Evolutionary conservation across 257 asterid species (phyloP), one percentile per base, ranked within the genome.

Genomic region (Forsythia viridissima): DNA sequence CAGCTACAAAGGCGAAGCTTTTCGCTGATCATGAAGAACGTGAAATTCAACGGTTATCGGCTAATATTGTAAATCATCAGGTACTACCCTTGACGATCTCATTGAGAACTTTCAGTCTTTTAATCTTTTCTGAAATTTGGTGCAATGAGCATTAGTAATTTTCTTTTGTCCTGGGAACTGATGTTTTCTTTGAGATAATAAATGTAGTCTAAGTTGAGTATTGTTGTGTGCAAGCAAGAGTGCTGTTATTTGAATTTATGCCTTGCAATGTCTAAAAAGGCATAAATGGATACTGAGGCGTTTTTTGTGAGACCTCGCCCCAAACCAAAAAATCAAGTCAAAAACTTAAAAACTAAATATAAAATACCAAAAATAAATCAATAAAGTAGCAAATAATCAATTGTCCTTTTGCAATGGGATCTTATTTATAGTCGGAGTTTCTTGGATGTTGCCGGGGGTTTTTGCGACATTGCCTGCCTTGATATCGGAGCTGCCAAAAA

Each of bases 11-110:
- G 77, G 88, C 91, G 68, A 88, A 88, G 82, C 91, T 90, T 76
- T 90, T 88, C 81, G 91, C 92, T 36, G 92, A 88, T 79, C 91
- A 90, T 42, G 94, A 90, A 76, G 94, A 90, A 78, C 91, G 94
- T 81, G 94, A 90, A 84, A 90, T 90, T 78, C 94, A 90, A 41
- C 77, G 91, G 72, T 80, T 90, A 68, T 90, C 94, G 36, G 94
- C 94, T 66, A 90, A 87, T 82, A 88, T 90, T 66, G 71, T 90
- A 48, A 90, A 88, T 78, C 94, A 88, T 79, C 92, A 87, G 92
- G 92, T 90, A 76, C 51, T 71, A 67, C 34, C 13, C 72, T 79
- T 61, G n/a, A 38, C 40, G 55, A 71, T 66, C 24, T 43, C 36
- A 44, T 76, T 2, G 30, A 34, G 80, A 46, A 46, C 52, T 48